Conservation (phyloP, 2,329 filamentous ascomycete genomes). For the Ceratocystis huliohia region DNA sequence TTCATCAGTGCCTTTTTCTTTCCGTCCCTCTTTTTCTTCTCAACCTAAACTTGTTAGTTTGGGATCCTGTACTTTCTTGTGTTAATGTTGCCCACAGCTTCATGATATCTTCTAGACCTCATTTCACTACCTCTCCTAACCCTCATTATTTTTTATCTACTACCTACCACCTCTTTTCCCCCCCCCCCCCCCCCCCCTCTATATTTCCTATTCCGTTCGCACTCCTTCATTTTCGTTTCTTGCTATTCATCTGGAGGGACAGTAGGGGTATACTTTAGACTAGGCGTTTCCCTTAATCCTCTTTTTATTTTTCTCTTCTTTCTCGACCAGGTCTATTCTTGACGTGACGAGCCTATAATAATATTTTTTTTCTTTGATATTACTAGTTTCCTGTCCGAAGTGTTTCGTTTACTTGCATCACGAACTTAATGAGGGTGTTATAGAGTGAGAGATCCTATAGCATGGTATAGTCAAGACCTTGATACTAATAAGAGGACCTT, state of each 20-base stretch:
- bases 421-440: neutral
- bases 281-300: neutral
- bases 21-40: neutral
- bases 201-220: neutral
- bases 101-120: constrained; percentile 2
- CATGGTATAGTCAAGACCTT: neutral
- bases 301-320: neutral
- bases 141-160: too few species aligned
- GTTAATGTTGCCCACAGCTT: neutral
- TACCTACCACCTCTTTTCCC: too few species aligned
- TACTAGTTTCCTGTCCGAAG: neutral
- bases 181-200: neutral
- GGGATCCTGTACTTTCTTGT: neutral
- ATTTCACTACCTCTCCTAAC: too few species aligned
- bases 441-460: neutral
- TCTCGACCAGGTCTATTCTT: neutral
- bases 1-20: neutral
- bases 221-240: neutral
- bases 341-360: constrained; percentile 1
- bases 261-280: neutral
- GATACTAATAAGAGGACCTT: neutral
- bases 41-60: neutral
- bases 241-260: neutral
- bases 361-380: neutral
- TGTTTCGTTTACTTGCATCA: neutral